phyloP scores from a whole-genome alignment of 192 early-diverging fungal species.

The Bifiguratus adelaidae region DNA sequence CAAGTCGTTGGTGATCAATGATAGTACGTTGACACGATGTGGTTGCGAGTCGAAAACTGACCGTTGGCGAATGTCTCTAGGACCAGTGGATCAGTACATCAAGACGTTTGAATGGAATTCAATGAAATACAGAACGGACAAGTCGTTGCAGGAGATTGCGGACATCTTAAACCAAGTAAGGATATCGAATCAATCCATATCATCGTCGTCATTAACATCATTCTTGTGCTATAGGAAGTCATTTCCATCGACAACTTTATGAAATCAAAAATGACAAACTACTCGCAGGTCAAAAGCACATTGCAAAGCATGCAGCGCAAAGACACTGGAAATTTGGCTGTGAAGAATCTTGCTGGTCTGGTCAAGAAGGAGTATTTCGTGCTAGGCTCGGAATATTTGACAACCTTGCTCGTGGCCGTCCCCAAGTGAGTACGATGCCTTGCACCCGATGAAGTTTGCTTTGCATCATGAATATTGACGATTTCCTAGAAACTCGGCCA shows the following conservation, averaged over 20 bases:
- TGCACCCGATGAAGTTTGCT: not conserved
- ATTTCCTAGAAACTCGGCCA: no score
- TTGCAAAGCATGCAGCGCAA: constrained; percentile 79
- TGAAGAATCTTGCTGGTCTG: constrained; percentile 73
- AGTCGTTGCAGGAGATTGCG: constrained; percentile 76
- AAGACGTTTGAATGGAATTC: constrained; percentile 90
- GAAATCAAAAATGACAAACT: constrained; percentile 83
- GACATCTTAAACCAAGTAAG: constrained; percentile 66
- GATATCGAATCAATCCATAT: not conserved
- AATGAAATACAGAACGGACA: constrained; percentile 94
- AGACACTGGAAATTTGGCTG: constrained; percentile 85
- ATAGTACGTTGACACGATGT: constrained; percentile 47
- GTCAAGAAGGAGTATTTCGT: constrained; percentile 91
- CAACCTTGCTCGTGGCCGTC: constrained; percentile 88
- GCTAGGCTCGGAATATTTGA: constrained; percentile 87
- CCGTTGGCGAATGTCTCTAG: constrained; percentile 28
- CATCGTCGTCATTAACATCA: not conserved
- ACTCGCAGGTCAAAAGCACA: constrained; percentile 73
- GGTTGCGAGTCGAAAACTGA: not conserved
- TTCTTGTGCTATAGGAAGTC: constrained; percentile 56
- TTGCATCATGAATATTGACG: constrained; percentile 34
- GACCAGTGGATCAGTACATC: constrained; percentile 80
- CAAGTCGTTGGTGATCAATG: constrained; percentile 59
- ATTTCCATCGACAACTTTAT: constrained; percentile 76
- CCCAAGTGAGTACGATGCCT: constrained; percentile 54